phyloP scores from a whole-genome alignment of 2,329 filamentous ascomycete genomes.

The Xylariaceae sp. region DNA sequence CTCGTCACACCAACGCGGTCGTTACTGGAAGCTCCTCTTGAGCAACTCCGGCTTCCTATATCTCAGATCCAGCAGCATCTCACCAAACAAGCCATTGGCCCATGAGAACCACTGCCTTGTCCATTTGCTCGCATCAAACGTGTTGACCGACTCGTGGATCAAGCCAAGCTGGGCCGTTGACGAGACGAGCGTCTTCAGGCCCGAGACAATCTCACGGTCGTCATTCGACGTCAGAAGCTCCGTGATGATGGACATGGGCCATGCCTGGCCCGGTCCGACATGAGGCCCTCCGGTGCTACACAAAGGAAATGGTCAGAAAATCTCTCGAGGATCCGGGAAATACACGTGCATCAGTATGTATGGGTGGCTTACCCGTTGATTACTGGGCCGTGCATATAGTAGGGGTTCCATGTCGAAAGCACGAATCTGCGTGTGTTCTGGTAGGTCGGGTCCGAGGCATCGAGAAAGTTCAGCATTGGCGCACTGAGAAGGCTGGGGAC shows the following conservation, averaged over 20 bases:
- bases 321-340: too few species aligned
- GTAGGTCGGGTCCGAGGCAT: slow-evolving; percentile 51
- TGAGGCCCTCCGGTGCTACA: slow-evolving; percentile 45
- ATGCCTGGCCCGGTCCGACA: slow-evolving; percentile 62
- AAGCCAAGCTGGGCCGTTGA: slow-evolving; percentile 33
- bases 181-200: slow-evolving; percentile 29
- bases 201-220: slow-evolving; percentile 31
- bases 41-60: slow-evolving; percentile 65
- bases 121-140: slow-evolving; percentile 33
- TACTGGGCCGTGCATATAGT: slow-evolving; percentile 54
- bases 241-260: slow-evolving; percentile 82
- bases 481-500: slow-evolving; percentile 52
- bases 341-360: not conserved
- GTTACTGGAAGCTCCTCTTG: slow-evolving; percentile 42
- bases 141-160: slow-evolving; percentile 39
- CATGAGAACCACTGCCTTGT: slow-evolving; percentile 37
- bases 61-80: slow-evolving; percentile 45
- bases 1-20: not conserved
- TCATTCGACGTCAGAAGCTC: slow-evolving; percentile 61
- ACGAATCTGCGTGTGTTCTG: slow-evolving; percentile 73
- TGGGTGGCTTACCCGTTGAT: slow-evolving; percentile 40
- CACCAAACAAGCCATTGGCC: slow-evolving; percentile 33
- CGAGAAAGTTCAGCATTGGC: slow-evolving; percentile 49
- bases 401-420: slow-evolving; percentile 65
- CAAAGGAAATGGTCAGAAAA: slow-evolving; percentile 6